phyloP scores from a whole-genome alignment of 1,284 basidiomycete genomes.

The Peniophora sp. region DNA sequence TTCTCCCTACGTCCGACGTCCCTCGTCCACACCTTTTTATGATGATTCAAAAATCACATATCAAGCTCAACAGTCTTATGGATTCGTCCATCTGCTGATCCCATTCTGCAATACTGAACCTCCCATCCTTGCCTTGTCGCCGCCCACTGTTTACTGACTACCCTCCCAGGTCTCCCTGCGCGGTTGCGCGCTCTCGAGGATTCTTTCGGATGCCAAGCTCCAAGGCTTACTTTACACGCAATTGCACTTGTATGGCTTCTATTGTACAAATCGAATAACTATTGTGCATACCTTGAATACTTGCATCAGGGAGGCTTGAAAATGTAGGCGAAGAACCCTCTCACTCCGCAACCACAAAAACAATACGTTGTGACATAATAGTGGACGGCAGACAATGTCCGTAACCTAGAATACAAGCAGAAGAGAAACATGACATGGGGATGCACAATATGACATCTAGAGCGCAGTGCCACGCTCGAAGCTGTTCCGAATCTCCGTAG shows the following conservation, averaged over 20 bases:
- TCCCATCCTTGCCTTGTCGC: neutral
- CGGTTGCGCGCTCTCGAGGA: no score
- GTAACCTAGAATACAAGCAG: constrained; percentile 7
- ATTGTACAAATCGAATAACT: no score
- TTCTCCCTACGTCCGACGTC: no score
- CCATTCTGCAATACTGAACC: constrained; percentile 24
- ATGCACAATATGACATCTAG: constrained; percentile 23
- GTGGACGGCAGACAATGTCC: constrained; percentile 4
- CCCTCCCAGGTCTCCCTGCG: neutral
- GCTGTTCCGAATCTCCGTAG: constrained; percentile 88
- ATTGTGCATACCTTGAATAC: no score
- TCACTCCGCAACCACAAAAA: neutral
- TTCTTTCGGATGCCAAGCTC: no score
- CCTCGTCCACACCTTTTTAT: constrained; percentile 11
- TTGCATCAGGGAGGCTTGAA: no score
- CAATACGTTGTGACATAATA: constrained; percentile 1
- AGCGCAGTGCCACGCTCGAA: constrained; percentile 94
- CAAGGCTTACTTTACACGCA: no score
- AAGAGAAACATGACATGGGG: constrained; percentile 7
- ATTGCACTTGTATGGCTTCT: no score
- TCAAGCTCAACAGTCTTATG: constrained; percentile 71
- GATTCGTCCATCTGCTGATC: constrained; percentile 23
- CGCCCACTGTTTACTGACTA: neutral
- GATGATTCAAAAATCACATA: constrained; percentile 60
- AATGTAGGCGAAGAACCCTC: no score